phyloP scores from a whole-genome alignment of 768 basidiomycete species.

The Leccinellum rugosiceps region DNA sequence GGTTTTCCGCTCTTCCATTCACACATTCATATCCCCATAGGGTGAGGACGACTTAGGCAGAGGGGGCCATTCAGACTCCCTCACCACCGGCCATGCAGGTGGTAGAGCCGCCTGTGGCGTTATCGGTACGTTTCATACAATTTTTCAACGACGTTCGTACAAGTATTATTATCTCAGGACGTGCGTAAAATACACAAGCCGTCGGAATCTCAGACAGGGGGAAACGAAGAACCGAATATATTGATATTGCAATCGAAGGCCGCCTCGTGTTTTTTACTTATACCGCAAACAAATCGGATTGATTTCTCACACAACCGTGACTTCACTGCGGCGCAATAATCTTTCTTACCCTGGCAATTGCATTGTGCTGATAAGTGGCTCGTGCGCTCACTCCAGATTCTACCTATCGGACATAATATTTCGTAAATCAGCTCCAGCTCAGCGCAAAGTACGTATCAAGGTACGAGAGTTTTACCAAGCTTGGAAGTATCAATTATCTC shows the following conservation, averaged over 20 bases:
- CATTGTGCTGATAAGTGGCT: background rate
- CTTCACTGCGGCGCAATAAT: background rate
- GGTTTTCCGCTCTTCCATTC: conserved; percentile 4
- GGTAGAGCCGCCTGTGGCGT: conserved; percentile 79
- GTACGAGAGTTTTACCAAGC: background rate
- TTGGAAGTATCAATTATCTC: background rate
- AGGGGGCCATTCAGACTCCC: conserved; percentile 62
- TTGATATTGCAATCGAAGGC: conserved; percentile 1
- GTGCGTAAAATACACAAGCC: background rate
- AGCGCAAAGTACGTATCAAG: background rate
- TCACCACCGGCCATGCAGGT: conserved; percentile 78
- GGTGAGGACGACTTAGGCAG: conserved; percentile 79
- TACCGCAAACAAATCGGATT: conserved; percentile 7
- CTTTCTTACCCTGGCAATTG: background rate
- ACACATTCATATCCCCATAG: conserved; percentile 30
- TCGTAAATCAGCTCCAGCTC: background rate
- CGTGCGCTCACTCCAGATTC: background rate
- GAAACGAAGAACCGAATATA: conserved; percentile 1
- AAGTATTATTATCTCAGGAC: conserved; percentile 13
- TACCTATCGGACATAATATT: background rate
- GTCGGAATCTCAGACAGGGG: background rate
- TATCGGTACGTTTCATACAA: conserved; percentile 47
- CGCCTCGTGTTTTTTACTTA: conserved; percentile 11
- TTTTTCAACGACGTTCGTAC: background rate
- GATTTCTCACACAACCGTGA: background rate